Base-by-base conservation (phyloP, 176 grass and related monocot genomes). In the Phragmites australis region DNA sequence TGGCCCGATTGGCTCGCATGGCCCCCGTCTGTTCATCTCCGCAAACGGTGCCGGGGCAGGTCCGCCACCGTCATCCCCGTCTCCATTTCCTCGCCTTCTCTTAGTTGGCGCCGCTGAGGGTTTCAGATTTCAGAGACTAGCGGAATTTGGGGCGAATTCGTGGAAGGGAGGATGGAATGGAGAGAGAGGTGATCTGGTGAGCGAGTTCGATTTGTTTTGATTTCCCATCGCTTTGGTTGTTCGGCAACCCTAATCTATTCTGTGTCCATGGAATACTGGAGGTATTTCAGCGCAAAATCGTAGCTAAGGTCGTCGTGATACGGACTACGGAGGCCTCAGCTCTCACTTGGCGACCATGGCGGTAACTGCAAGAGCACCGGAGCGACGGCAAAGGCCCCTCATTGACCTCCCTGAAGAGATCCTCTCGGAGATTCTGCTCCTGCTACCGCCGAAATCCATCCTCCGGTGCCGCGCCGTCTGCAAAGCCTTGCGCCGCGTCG, bases 371-470 rank as follows among this genome's bases (percentile, higher is more conserved):
- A 45, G 25, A 9, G 15, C 40, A 14, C 72, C 50, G 30, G 72
- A 39, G 14, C 21, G 2, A 8, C 50, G 26, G 11, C 26, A 5
- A 34, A 10, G 3, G 14, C 2, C 41, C 62, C 61, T 37, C 26
- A 54, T 37, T 5, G 17, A 59, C 50, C 72, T 84, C 29, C 72
- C 44, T 0, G 41, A 68, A 69, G 82, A 68, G 50, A 46, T 77
- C 21, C 9, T 84, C 40, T 21, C 30, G 1, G 72, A 68, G 9
- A 84, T 84, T 66, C 29, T 77, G 29, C 41, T 77, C 51, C 50
- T 66, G 14, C 41, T 84, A 27, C 63, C 61, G 0, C 72, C 62
- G 26, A 84, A 84, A 58, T 84, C 40, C 27, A 67, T 76, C 62
- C 13, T 76, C 19, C 49, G 13, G 5, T 76, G 72, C 21, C 25